phyloP scores from a whole-genome alignment of 176 grass and related monocot genomes.

The Oryza coarctata region DNA sequence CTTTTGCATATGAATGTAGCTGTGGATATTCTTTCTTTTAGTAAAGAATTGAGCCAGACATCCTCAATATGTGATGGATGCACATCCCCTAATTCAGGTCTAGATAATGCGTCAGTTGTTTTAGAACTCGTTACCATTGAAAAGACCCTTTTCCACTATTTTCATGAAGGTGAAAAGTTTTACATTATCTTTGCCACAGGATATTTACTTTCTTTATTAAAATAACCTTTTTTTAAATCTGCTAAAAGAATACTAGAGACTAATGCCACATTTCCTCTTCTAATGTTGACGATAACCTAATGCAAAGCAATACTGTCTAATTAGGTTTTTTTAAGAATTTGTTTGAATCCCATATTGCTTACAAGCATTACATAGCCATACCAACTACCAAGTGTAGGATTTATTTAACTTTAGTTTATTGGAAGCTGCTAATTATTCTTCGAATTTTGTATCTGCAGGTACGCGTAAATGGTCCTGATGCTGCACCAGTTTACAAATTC shows the following conservation, averaged over 20 bases:
- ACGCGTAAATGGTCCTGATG: slow-evolving; percentile 74
- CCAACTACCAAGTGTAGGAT: not conserved
- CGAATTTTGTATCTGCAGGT: slow-evolving; percentile 44
- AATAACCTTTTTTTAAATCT: not conserved
- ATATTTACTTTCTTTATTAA: not conserved
- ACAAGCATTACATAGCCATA: slow-evolving; percentile 1
- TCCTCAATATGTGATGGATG: too few relatives aligned
- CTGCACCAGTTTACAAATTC: slow-evolving; percentile 77
- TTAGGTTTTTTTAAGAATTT: not conserved
- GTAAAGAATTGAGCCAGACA: not conserved
- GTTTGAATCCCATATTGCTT: not conserved
- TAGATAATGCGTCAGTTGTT: not conserved
- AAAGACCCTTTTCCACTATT: not conserved
- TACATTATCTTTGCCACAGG: not conserved
- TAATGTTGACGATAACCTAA: not conserved
- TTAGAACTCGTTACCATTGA: not conserved
- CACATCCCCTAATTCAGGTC: not conserved
- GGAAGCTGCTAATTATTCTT: not conserved
- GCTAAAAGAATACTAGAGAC: not conserved
- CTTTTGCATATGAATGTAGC: not conserved
- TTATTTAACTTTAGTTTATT: not conserved
- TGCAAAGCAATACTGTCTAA: not conserved
- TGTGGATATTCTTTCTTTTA: not conserved
- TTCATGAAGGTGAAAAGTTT: not conserved
- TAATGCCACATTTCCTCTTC: not conserved